These are phyloP conservation scores for Melampsora americana DNA, from an alignment of 1,284 basidiomycete species.

Conservation along the genomic window DNA sequence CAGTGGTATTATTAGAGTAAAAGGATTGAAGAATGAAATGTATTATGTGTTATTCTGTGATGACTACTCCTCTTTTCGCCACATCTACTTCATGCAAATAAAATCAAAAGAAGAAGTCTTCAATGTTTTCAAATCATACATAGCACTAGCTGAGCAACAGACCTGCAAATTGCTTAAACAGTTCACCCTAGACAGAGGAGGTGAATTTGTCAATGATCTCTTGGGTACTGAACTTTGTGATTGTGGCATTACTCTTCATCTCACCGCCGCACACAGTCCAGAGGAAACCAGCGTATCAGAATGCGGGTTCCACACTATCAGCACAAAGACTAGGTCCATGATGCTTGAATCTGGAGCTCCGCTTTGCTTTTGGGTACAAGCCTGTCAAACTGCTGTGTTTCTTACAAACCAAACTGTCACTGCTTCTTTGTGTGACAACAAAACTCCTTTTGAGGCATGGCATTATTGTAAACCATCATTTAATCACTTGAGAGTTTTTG, in stretches of 20 bases:
- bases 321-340: not conserved
- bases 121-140: not conserved
- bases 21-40: too few species aligned
- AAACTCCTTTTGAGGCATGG: not conserved
- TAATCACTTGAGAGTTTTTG: too few species aligned
- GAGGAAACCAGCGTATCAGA: too few species aligned
- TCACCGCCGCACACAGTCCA: constrained; percentile 3
- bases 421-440: not conserved
- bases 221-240: not conserved
- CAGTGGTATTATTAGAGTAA: too few species aligned
- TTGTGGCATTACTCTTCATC: not conserved
- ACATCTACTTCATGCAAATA: too few species aligned
- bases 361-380: not conserved
- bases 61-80: too few species aligned
- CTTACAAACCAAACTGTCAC: not conserved
- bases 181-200: too few species aligned
- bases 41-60: too few species aligned
- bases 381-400: not conserved
- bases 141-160: not conserved
- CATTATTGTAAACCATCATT: not conserved
- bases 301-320: not conserved
- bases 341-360: not conserved
- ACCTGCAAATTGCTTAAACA: not conserved
- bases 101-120: too few species aligned
- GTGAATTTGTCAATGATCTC: too few species aligned